Conservation (phyloP, 1,284 basidiomycete species). For the Rhodofomes roseus region DNA sequence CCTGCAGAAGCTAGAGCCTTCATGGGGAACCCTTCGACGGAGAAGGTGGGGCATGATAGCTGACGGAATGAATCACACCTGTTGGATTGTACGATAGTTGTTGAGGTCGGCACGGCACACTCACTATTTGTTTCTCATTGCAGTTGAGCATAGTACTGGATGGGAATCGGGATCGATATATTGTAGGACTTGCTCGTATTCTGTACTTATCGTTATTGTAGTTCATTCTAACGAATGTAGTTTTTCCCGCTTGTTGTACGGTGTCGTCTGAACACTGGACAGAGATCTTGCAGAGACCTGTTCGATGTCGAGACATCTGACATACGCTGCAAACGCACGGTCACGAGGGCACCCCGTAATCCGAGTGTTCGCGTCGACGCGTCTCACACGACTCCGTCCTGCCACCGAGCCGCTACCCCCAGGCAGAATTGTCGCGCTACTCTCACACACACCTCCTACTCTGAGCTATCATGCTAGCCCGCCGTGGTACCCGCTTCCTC, state of each 20-base stretch:
- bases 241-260: background rate
- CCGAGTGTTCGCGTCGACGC: background rate
- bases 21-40: background rate
- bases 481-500: background rate
- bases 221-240: background rate
- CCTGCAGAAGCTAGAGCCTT: slow-evolving; percentile 5
- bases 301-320: too few relatives aligned
- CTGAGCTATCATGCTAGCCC: background rate
- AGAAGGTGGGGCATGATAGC: background rate
- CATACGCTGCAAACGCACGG: too few relatives aligned
- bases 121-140: background rate
- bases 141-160: background rate
- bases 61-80: background rate
- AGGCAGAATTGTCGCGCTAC: too few relatives aligned
- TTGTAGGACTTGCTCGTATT: background rate
- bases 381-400: background rate
- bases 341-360: background rate
- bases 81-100: background rate
- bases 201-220: background rate
- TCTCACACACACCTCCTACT: too few relatives aligned
- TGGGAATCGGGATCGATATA: background rate
- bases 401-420: too few relatives aligned
- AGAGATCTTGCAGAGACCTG: too few relatives aligned
- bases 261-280: too few relatives aligned
- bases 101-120: background rate